phyloP scores from a whole-genome alignment of 2,329 filamentous ascomycete species.

The Alternaria dauci region DNA sequence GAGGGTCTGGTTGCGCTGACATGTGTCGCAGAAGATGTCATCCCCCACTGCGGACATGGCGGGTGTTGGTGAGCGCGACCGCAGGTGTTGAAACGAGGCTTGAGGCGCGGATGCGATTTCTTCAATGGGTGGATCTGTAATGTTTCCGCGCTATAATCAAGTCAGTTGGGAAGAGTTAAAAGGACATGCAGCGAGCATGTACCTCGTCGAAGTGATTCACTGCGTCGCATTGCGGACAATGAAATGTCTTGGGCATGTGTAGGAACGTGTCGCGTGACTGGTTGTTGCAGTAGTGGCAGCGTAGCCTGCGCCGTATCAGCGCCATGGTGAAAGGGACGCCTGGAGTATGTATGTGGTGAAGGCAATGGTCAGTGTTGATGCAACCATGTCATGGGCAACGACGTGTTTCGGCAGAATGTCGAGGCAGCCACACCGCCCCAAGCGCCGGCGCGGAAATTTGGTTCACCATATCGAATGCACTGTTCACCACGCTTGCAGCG shows the following conservation, averaged over 20 bases:
- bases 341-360: conserved; percentile 6
- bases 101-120: conserved; percentile 46
- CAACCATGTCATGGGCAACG: conserved; percentile 20
- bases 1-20: conserved; percentile 87
- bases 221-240: conserved; percentile 74
- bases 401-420: conserved; percentile 27
- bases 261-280: conserved; percentile 32
- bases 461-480: conserved; percentile 13
- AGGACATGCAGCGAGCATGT: conserved; percentile 22
- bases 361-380: conserved; percentile 2
- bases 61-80: conserved; percentile 38
- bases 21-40: conserved; percentile 74
- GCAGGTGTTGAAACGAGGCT: conserved; percentile 32
- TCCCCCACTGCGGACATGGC: conserved; percentile 38
- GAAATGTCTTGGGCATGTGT: conserved; percentile 35
- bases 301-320: conserved; percentile 46
- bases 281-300: conserved; percentile 48
- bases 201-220: conserved; percentile 91
- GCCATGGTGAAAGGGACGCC: conserved; percentile 33
- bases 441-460: conserved; percentile 27
- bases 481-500: conserved; percentile 12
- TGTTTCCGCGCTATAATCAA: conserved; percentile 76
- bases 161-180: conserved; percentile 22
- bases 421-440: conserved; percentile 27
- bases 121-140: conserved; percentile 80